Evolutionary conservation across 371 early-diverging fungal species (phyloP), one percentile per base, ranked within the genome.

Genomic region (Syncephalastrum contaminatum): DNA sequence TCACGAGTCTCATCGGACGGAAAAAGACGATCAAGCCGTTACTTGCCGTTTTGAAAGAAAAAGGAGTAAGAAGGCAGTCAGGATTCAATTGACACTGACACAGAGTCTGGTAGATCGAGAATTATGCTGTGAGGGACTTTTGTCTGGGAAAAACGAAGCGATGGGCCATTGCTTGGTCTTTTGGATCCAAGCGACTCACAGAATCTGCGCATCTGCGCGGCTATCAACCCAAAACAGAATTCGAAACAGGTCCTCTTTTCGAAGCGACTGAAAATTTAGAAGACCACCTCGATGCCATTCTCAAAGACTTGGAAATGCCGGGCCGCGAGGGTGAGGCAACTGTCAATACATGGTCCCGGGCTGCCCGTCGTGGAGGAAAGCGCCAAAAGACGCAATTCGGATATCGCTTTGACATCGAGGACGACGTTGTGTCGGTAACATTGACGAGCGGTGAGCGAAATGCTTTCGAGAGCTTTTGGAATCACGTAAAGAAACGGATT

Each of bases 101-200:
- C 25, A 25, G 2, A 12, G 21, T 10, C 20, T 24, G 21, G 5
- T 53, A 72, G 63, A 79, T 76, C 21, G 62, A 55, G 14, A 81
- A 80, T 48, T 75, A 70, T 39, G 66, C 67, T 14, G 66, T 78
- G 2, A 83, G 79, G 1, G 78, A 79, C 49, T 80, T 88, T 53
- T 66, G 60, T 39, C 83, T 86, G 40, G 84, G 83, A 1, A 66
- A 67, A 43, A 86, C 88, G 1, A 74, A 69, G 15, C 66, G 88
- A 16, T 88, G 88, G 88, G 84, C 70, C 0, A 70, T 88, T 47
- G 88, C 78, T 2, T 88, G 88, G 88, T 80, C 84, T 2, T 85
- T 85, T 58, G 63, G 66, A 41, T 44, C 62, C 16, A 53, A 66
- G 7, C 68, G 75, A 30, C 36, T 30, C 8, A 12, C 36, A 30